A percentile compares a stretch with the other conserved stretches of the same genome.
These are phyloP conservation scores for Macrolepiota fuliginosa DNA, from an alignment of 768 basidiomycete genomes.

Conservation along the genomic window DNA sequence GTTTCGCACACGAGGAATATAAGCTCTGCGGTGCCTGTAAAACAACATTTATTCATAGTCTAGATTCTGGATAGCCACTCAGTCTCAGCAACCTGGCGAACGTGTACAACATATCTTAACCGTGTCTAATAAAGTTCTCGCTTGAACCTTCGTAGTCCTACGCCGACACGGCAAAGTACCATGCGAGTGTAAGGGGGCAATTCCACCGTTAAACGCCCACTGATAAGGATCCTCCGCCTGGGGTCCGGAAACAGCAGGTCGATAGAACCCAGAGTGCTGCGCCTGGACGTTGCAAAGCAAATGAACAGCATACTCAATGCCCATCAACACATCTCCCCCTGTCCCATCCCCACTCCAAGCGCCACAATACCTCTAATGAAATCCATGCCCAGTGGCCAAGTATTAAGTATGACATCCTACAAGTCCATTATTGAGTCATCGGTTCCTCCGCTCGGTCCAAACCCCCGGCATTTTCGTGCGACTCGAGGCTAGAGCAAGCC, in stretches of 20 bases:
- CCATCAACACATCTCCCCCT: not conserved
- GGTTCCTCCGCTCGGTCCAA: not conserved
- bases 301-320: not conserved
- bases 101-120: not conserved
- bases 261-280: not conserved
- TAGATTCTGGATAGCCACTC: not conserved
- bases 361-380: not conserved
- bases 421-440: not conserved
- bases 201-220: not conserved
- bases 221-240: not conserved
- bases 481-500: not conserved
- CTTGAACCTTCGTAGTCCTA: not conserved
- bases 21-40: not conserved
- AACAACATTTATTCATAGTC: not conserved
- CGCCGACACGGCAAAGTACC: not conserved
- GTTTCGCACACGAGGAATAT: slow-evolving; percentile 2
- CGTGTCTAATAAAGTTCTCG: not conserved
- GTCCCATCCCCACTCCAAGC: not conserved
- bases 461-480: not conserved
- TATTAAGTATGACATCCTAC: not conserved
- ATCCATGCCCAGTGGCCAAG: not conserved
- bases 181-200: not conserved
- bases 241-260: not conserved
- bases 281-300: not conserved
- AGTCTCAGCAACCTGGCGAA: too few relatives aligned